A percentile compares a stretch with the other conserved stretches of the same genome.
phyloP scores from a whole-genome alignment of 2,329 filamentous ascomycete genomes.

The Aspergillus sp. region DNA sequence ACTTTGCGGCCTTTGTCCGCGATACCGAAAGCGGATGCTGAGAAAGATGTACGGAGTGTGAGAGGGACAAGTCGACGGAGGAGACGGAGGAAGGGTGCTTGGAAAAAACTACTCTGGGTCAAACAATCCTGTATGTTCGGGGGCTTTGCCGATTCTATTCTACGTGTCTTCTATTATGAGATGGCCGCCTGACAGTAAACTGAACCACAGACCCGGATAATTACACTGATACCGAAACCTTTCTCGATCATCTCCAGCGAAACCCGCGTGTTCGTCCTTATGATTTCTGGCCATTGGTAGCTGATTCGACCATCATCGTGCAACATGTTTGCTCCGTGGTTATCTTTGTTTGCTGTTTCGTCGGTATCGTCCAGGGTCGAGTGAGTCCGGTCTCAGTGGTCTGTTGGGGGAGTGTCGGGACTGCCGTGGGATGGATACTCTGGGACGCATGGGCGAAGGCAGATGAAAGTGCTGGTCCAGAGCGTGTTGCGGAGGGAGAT shows the following conservation, averaged over 20 bases:
- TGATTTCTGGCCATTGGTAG: constrained; percentile 95
- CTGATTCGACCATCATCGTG: constrained; percentile 91
- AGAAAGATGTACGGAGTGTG: constrained; percentile 43
- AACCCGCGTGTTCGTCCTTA: constrained; percentile 92
- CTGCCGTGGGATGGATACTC: constrained; percentile 78
- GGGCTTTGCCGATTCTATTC: not conserved
- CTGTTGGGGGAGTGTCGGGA: constrained; percentile 73
- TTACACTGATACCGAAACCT: constrained; percentile 94
- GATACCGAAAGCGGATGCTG: constrained; percentile 29
- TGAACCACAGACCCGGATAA: constrained; percentile 78
- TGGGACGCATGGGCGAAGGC: constrained; percentile 88
- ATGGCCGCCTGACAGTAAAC: not conserved
- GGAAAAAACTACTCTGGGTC: constrained; percentile 97
- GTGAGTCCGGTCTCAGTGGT: constrained; percentile 88
- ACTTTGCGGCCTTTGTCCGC: constrained; percentile 37
- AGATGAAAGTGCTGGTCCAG: constrained; percentile 40
- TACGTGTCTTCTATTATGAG: not conserved
- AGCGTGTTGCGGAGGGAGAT: constrained; percentile 26
- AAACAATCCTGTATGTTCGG: constrained; percentile 73
- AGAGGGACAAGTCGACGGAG: constrained; percentile 59
- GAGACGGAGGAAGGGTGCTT: constrained; percentile 59
- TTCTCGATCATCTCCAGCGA: constrained; percentile 88
- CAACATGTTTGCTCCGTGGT: constrained; percentile 94
- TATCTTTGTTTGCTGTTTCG: constrained; percentile 91
- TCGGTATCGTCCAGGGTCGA: constrained; percentile 77